These are phyloP conservation scores for Ophiostoma novo-ulmi DNA, from an alignment of 2,329 filamentous ascomycete species.

Conservation along the genomic window DNA sequence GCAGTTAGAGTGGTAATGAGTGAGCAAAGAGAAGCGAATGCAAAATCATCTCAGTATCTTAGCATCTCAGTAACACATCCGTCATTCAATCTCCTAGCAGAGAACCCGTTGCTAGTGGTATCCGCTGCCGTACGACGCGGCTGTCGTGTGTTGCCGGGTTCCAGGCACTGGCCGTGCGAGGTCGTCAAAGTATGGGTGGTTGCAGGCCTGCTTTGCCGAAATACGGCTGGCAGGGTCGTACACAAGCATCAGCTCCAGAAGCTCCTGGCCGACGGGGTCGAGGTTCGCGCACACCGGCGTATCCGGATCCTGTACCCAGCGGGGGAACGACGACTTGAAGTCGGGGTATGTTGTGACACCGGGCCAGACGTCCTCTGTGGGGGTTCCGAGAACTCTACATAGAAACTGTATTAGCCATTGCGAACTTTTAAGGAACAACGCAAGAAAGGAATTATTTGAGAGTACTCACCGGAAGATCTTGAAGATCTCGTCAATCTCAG, in stretches of 20 bases:
- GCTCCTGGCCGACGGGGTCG: slow-evolving; percentile 64
- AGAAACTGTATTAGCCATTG: not conserved
- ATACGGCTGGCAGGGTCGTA: slow-evolving; percentile 81
- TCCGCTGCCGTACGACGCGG: slow-evolving; percentile 29
- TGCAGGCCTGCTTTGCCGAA: slow-evolving; percentile 79
- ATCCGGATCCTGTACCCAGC: slow-evolving; percentile 68
- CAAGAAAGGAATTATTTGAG: not conserved
- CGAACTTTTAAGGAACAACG: too few relatives aligned
- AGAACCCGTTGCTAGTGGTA: slow-evolving; percentile 32
- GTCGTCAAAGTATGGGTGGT: slow-evolving; percentile 69
- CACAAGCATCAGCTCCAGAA: slow-evolving; percentile 63
- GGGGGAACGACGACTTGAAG: slow-evolving; percentile 83
- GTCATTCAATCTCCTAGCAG: slow-evolving; percentile 8
- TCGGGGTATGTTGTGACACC: slow-evolving; percentile 85
- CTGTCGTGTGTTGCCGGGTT: slow-evolving; percentile 19
- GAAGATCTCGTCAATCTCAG: slow-evolving; percentile 90
- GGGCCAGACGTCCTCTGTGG: slow-evolving; percentile 73
- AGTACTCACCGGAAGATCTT: slow-evolving; percentile 67
- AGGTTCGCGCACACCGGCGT: slow-evolving; percentile 62
- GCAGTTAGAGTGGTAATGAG: not conserved
- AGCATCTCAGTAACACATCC: not conserved
- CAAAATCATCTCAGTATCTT: not conserved
- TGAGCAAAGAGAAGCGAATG: not conserved
- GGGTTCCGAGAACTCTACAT: slow-evolving; percentile 63
- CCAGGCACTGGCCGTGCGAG: slow-evolving; percentile 26